phyloP scores from a whole-genome alignment of 2,329 filamentous ascomycete species.

The Zymoseptoria crescenta region DNA sequence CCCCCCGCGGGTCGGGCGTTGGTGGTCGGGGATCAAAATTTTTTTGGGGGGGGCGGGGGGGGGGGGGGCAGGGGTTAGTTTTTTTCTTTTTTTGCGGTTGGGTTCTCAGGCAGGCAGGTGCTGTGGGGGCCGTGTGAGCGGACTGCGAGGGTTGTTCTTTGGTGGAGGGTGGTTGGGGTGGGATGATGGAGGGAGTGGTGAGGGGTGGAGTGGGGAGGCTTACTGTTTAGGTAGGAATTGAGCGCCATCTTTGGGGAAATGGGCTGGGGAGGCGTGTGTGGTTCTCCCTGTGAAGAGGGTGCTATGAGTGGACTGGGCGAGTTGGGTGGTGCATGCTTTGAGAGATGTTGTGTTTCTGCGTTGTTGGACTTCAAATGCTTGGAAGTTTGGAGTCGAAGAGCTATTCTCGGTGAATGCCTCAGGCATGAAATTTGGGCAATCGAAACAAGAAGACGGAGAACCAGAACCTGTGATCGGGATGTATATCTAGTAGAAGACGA shows the following conservation, averaged over 20 bases:
- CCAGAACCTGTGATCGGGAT: not conserved
- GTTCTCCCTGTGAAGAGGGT: not conserved
- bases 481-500: not conserved
- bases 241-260: slow-evolving; percentile 12
- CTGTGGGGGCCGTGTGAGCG: not conserved
- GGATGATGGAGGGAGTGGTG: not conserved
- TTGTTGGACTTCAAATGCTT: not conserved
- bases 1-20: slow-evolving; percentile 76
- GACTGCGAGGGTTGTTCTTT: slow-evolving; percentile 11
- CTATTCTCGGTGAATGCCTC: not conserved
- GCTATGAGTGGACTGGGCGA: not conserved
- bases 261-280: not conserved
- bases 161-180: not conserved
- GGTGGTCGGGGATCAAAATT: slow-evolving; percentile 82
- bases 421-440: not conserved
- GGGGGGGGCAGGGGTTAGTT: not conserved
- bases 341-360: not conserved
- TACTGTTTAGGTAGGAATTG: slow-evolving; percentile 20
- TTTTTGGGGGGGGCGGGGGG: slow-evolving; percentile 53
- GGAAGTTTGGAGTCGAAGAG: not conserved
- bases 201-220: too few species aligned
- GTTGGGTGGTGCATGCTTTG: not conserved
- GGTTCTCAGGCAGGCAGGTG: not conserved
- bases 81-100: not conserved
- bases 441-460: not conserved